Evolutionary conservation across 208 protist genomes (phyloP).

Genomic region (Crithidia sp.): DNA sequence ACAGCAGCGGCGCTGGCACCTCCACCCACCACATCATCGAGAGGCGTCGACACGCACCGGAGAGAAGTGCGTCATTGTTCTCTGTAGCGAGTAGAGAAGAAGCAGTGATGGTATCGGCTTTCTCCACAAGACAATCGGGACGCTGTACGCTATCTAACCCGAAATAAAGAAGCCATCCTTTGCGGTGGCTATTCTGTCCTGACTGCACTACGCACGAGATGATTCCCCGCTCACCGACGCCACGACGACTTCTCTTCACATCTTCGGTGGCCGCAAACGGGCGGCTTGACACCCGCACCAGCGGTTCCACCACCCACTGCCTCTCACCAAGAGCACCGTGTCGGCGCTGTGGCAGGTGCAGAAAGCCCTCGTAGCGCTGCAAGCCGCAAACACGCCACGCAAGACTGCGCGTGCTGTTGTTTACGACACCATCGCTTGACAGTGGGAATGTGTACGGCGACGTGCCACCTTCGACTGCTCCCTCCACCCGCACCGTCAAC

Average conservation of each 20-base stretch:
- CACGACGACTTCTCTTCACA: too few relatives aligned
- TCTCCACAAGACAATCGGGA: not conserved
- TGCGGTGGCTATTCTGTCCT: too few relatives aligned
- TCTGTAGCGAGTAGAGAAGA: not conserved
- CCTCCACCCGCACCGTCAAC: conserved; percentile 27
- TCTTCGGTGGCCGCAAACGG: not conserved
- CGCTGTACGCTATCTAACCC: too few relatives aligned
- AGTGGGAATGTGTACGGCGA: too few relatives aligned
- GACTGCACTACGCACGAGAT: too few relatives aligned
- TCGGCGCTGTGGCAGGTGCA: not conserved
- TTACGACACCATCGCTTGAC: too few relatives aligned
- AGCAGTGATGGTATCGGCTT: too few relatives aligned
- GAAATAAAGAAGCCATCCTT: too few relatives aligned
- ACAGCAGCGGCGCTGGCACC: conserved; percentile 6
- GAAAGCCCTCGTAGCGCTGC: conserved; percentile 25
- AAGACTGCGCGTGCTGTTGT: not conserved
- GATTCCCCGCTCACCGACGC: too few relatives aligned
- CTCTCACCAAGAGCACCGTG: not conserved
- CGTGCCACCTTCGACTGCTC: not conserved
- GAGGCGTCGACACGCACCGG: conserved; percentile 7
- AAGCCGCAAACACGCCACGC: conserved; percentile 23
- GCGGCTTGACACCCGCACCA: conserved; percentile 8
- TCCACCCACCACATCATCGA: conserved; percentile 24
- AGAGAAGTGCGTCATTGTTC: not conserved
- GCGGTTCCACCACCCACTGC: conserved; percentile 24